Conservation (phyloP, 2,329 filamentous ascomycete genomes). For the Pseudogymnoascus sp. region DNA sequence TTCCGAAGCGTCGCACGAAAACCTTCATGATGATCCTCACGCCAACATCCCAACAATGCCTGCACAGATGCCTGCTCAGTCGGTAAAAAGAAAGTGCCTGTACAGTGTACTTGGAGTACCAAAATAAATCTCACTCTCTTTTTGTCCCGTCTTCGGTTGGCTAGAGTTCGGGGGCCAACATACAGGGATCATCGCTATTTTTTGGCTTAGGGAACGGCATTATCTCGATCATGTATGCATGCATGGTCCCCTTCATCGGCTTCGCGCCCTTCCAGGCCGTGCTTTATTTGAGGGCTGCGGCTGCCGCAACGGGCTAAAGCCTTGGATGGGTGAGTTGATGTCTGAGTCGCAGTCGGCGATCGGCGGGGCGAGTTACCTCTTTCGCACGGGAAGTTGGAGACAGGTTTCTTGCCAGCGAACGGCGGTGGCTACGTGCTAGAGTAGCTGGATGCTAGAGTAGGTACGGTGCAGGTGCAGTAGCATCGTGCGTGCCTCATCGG, state of each 20-base stretch:
- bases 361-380: not conserved
- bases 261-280: not conserved
- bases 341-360: not conserved
- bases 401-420: not conserved
- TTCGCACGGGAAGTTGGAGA: not conserved
- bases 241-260: slow-evolving; percentile 3
- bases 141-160: not conserved
- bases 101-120: not conserved
- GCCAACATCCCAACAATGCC: not conserved
- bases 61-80: not conserved
- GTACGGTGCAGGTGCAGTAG: slow-evolving; percentile 3
- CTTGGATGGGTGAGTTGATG: not conserved
- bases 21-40: slow-evolving; percentile 1
- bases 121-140: not conserved
- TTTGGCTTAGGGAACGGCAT: not conserved
- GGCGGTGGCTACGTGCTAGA: not conserved
- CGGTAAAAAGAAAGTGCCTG: not conserved
- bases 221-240: slow-evolving; percentile 7
- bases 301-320: not conserved
- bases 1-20: slow-evolving; percentile 6
- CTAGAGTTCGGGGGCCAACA: not conserved
- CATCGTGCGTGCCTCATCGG: not conserved
- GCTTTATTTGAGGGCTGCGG: slow-evolving; percentile 1
- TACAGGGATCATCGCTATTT: not conserved
- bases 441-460: not conserved